Percentiles rank a stretch among this genome's conserved stretches.
Evolutionary conservation across 495 filamentous ascomycete species (phyloP).

Genomic region (Neurospora sp.): DNA sequence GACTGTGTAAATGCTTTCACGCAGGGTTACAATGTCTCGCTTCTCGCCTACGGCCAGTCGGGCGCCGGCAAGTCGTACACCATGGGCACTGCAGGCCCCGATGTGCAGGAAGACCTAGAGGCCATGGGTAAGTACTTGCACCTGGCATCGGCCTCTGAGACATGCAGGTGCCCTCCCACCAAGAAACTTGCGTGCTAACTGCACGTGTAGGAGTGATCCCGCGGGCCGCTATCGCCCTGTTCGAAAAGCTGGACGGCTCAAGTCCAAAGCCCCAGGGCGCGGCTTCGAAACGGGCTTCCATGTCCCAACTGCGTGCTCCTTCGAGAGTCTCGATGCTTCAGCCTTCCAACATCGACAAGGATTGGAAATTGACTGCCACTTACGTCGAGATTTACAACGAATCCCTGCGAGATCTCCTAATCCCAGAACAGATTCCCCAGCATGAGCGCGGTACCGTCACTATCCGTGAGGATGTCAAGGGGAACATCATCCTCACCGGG

Average conservation of each 20-base stretch:
- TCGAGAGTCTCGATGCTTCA: slow-evolving; percentile 62
- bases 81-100: slow-evolving; percentile 91
- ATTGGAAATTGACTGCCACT: slow-evolving; percentile 88
- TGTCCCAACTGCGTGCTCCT: slow-evolving; percentile 73
- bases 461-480: slow-evolving; percentile 91
- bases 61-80: slow-evolving; percentile 99
- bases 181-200: slow-evolving; percentile 4
- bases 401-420: slow-evolving; percentile 78
- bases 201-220: slow-evolving; percentile 72
- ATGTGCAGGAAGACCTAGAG: slow-evolving; percentile 62
- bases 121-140: slow-evolving; percentile 61
- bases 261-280: background rate
- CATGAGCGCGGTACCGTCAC: slow-evolving; percentile 65
- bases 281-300: slow-evolving; percentile 42
- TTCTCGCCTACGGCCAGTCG: slow-evolving; percentile 97
- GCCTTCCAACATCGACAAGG: slow-evolving; percentile 51
- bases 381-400: slow-evolving; percentile 99
- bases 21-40: slow-evolving; percentile 97
- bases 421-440: slow-evolving; percentile 60
- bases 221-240: slow-evolving; percentile 76
- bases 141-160: slow-evolving; percentile 2
- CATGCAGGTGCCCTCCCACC: background rate
- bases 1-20: slow-evolving; percentile 88
- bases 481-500: slow-evolving; percentile 87
- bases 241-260: slow-evolving; percentile 69